phyloP scores from a whole-genome alignment of 192 early-diverging fungal species.

The Coemansia sp. region DNA sequence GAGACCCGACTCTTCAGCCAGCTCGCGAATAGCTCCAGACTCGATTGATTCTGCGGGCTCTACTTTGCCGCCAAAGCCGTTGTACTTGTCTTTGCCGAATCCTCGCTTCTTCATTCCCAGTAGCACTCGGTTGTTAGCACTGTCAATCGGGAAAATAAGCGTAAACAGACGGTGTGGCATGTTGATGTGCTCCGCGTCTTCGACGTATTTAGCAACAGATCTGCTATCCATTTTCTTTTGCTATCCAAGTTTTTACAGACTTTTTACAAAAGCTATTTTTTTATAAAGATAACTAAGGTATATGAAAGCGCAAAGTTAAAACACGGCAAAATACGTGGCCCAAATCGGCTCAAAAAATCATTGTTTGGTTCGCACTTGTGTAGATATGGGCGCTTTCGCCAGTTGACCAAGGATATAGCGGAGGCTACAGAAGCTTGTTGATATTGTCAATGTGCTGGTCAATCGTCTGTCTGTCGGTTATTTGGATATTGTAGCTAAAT shows the following conservation, averaged over 20 bases:
- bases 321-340: too few relatives aligned
- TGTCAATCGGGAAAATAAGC: slow-evolving; percentile 42
- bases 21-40: slow-evolving; percentile 65
- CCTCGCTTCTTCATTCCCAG: slow-evolving; percentile 83
- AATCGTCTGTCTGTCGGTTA: not conserved
- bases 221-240: slow-evolving; percentile 20
- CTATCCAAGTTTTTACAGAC: too few relatives aligned
- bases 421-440: not conserved
- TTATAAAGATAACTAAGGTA: too few relatives aligned
- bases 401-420: not conserved
- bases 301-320: too few relatives aligned
- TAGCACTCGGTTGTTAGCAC: slow-evolving; percentile 45
- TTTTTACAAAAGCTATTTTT: too few relatives aligned
- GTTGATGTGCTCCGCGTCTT: slow-evolving; percentile 20
- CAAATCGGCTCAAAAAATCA: too few relatives aligned
- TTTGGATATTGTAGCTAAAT: slow-evolving; percentile 15
- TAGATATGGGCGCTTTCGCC: not conserved
- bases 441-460: not conserved
- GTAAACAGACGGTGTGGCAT: slow-evolving; percentile 43
- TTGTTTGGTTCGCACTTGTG: too few relatives aligned
- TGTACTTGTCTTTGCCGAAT: slow-evolving; percentile 66
- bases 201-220: slow-evolving; percentile 40
- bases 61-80: slow-evolving; percentile 82
- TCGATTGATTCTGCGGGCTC: slow-evolving; percentile 64
- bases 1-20: slow-evolving; percentile 62